Evolutionary conservation across 176 grass and related monocot genomes (phyloP).

Genomic region (Calamus simplicifolius): DNA sequence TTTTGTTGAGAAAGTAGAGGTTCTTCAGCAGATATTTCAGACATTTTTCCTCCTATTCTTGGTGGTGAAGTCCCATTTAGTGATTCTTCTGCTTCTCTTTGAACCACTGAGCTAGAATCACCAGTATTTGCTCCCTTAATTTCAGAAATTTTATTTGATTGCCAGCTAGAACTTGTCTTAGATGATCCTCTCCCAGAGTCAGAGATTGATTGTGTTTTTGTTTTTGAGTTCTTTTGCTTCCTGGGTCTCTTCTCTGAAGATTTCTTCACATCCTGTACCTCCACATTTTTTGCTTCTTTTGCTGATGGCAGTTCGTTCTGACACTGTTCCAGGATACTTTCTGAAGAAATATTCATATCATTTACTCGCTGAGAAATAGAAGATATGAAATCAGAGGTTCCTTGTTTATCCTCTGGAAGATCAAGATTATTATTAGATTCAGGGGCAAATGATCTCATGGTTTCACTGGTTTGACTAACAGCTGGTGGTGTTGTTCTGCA

Average conservation of each 20-base stretch:
- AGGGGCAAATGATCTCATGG: constrained; percentile 5
- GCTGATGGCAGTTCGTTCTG: constrained; percentile 10
- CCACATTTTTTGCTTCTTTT: constrained; percentile 33
- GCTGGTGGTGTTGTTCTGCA: constrained; percentile 16
- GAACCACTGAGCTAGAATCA: constrained; percentile 38
- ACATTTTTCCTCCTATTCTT: constrained; percentile 11
- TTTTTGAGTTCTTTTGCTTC: constrained; percentile 63
- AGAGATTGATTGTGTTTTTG: constrained; percentile 35
- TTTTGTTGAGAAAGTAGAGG: constrained; percentile 14
- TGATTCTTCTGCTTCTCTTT: constrained; percentile 36
- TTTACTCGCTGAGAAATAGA: constrained; percentile 25
- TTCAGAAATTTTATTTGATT: constrained; percentile 34
- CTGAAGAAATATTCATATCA: constrained; percentile 32
- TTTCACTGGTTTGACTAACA: constrained; percentile 15
- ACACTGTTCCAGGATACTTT: constrained; percentile 10
- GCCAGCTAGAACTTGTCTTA: constrained; percentile 30
- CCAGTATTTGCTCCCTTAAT: constrained; percentile 30
- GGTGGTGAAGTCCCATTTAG: constrained; percentile 22
- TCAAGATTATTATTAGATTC: constrained; percentile 13
- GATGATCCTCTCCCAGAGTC: constrained; percentile 43
- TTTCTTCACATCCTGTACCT: constrained; percentile 54
- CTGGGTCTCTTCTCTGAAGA: constrained; percentile 72
- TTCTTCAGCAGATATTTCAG: constrained; percentile 11
- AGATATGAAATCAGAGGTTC: constrained; percentile 19
- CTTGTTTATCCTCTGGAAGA: constrained; percentile 4